Conservation (phyloP, 106 monocot genomes). For the Dendrobium chrysotoxum region DNA sequence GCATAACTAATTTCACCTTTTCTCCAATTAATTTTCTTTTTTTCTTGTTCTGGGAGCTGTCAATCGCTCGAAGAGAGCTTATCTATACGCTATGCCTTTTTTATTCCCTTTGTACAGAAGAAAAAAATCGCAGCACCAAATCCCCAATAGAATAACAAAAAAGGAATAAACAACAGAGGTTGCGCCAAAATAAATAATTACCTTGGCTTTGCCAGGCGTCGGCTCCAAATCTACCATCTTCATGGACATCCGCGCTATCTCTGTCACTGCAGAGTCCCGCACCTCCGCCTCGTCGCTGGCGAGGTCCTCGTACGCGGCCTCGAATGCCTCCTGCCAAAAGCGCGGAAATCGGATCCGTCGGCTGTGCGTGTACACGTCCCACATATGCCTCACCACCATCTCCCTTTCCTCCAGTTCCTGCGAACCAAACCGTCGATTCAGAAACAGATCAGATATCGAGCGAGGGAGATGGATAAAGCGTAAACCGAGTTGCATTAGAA, state of each 20-base stretch:
- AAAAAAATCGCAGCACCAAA: not conserved
- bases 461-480: not conserved
- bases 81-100: too few species aligned
- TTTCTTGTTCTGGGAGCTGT: too few species aligned
- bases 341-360: slow-evolving; percentile 46
- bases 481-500: not conserved
- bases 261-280: slow-evolving; percentile 52
- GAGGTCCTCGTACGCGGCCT: slow-evolving; percentile 88
- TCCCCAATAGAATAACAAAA: not conserved
- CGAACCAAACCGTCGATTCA: not conserved
- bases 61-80: too few species aligned
- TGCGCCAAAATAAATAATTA: not conserved
- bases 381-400: slow-evolving; percentile 86
- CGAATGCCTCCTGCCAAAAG: slow-evolving; percentile 95
- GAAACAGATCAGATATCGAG: not conserved
- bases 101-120: too few species aligned
- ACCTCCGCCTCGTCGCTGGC: slow-evolving; percentile 47
- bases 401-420: slow-evolving; percentile 96
- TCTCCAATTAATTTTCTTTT: too few species aligned
- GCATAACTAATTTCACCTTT: too few species aligned
- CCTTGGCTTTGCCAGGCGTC: slow-evolving; percentile 14
- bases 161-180: not conserved
- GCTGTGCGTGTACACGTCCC: slow-evolving; percentile 86
- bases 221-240: slow-evolving; percentile 55
- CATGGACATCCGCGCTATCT: slow-evolving; percentile 86